Evolutionary conservation across 345 rosid genomes (phyloP), one percentile per base, ranked within the genome.

Genomic region (Corymbia maculata): DNA sequence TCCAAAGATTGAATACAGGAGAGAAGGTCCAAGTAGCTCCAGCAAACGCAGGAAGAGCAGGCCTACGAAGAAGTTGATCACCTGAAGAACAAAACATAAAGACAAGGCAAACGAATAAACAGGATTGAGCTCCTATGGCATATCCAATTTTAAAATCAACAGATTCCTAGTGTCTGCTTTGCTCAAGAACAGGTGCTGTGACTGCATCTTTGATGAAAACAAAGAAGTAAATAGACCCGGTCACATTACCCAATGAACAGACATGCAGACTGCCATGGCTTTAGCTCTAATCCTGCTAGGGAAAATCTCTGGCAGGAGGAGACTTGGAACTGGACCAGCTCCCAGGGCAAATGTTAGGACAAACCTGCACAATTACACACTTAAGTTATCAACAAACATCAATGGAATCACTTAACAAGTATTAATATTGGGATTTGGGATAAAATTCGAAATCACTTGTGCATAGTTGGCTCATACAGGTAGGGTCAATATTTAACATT

Each of bases 281-380:
- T 95, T 98, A 52, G 99, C 99, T 89, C 99, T 92, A 55, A 98
- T 98, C 86, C 97, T 96, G 92, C 94, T 92, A 51, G 98, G 95
- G 88, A 98, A 97, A 70, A 98, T 98, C 88, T 98, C 99, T 86
- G 99, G 98, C 22, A 98, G 95, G 89, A 98, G 99, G 82, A 98
- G 95, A 92, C 96, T 92, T 36, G 99, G 99, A 89, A 98, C 99
- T 82, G 99, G 99, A 87, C 99, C 99, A 91, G 99, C 99, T 93
- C 99, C 99, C 32, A 96, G 50, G 49, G 99, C 95, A 92, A 98
- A 98, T 84, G 99, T 92, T 44, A 98, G 91, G 88, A 98, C 99
- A 90, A 95, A 97, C 96, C 99, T 98, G 95, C 80, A 92, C 13
- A 66, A 89, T 52, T 87, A 86, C 50, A 85, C 55, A 51, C 88